Evolutionary conservation across 2,329 filamentous ascomycete genomes (phyloP).

Genomic region (Fusarium musae): DNA sequence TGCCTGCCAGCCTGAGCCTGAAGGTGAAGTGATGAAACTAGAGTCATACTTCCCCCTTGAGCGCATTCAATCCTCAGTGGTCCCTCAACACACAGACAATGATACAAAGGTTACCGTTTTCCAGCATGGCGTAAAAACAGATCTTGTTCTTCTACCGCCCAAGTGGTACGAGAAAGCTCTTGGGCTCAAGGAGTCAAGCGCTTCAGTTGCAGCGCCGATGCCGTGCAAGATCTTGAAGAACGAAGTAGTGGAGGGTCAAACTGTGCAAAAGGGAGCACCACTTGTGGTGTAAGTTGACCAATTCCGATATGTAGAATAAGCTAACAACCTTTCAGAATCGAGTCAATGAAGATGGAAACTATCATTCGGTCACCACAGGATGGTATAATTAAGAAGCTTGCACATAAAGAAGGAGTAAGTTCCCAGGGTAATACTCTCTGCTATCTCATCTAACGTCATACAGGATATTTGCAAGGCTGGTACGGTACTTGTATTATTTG

Average conservation of each 20-base stretch:
- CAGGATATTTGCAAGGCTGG: constrained; percentile 83
- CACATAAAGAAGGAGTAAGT: constrained; percentile 79
- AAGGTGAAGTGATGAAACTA: constrained; percentile 47
- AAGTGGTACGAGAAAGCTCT: constrained; percentile 89
- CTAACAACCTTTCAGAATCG: constrained; percentile 65
- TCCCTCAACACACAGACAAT: constrained; percentile 65
- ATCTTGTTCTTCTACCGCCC: constrained; percentile 69
- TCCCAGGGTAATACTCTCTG: no score
- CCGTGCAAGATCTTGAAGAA: constrained; percentile 95
- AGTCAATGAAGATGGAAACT: constrained; percentile 93
- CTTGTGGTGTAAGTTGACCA: constrained; percentile 76
- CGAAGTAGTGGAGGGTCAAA: constrained; percentile 83
- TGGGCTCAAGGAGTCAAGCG: constrained; percentile 81
- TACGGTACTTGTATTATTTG: constrained; percentile 78
- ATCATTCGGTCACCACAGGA: constrained; percentile 81
- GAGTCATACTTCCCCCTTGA: constrained; percentile 80
- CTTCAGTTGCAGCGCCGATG: constrained; percentile 93
- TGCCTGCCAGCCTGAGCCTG: constrained; percentile 51
- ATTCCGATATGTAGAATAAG: constrained; percentile 33
- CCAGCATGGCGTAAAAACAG: constrained; percentile 71
- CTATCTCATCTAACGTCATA: constrained; percentile 26
- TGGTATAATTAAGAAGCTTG: constrained; percentile 76
- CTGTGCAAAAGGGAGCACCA: constrained; percentile 85
- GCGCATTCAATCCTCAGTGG: constrained; percentile 81
- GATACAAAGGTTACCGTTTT: constrained; percentile 79